phyloP scores from a whole-genome alignment of 257 asterid species.

The Fraxinus anomala region DNA sequence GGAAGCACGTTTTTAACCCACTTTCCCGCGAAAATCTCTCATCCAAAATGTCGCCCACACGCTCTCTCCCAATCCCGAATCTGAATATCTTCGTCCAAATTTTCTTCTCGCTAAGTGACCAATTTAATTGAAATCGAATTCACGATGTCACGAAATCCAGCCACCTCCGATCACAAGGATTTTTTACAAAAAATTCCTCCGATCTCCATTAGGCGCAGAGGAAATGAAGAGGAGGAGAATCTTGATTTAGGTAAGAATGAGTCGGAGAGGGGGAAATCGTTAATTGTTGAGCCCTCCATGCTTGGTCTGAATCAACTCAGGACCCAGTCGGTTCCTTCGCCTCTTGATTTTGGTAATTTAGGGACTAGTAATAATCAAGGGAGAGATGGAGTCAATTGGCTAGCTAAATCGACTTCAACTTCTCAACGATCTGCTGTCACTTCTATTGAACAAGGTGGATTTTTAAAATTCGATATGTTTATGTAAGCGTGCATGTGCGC shows the following conservation, averaged over 20 bases:
- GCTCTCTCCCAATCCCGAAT: slow-evolving; percentile 25
- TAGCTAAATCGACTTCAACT: slow-evolving; percentile 24
- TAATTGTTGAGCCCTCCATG: slow-evolving; percentile 50
- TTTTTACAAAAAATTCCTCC: slow-evolving; percentile 57
- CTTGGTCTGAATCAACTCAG: slow-evolving; percentile 75
- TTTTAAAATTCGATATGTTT: not conserved
- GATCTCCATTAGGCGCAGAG: slow-evolving; percentile 48
- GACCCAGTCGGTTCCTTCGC: slow-evolving; percentile 66
- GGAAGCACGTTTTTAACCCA: slow-evolving; percentile 45
- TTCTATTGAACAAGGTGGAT: slow-evolving; percentile 52
- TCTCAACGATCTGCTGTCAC: slow-evolving; percentile 39
- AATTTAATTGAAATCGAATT: slow-evolving; percentile 17
- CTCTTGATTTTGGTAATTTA: slow-evolving; percentile 37
- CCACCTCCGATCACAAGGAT: slow-evolving; percentile 33
- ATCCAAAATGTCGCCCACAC: slow-evolving; percentile 17
- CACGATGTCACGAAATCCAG: slow-evolving; percentile 43
- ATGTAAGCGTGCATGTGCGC: not conserved
- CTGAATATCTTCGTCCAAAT: slow-evolving; percentile 26
- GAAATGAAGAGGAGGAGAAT: slow-evolving; percentile 23
- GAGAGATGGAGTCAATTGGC: slow-evolving; percentile 29
- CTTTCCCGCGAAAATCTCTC: slow-evolving; percentile 83
- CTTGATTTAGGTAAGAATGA: slow-evolving; percentile 30
- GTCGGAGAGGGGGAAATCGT: slow-evolving; percentile 26
- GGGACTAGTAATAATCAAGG: slow-evolving; percentile 12
- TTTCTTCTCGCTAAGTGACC: not conserved